Evolutionary conservation across 1,139 yeast genomes (phyloP), one percentile per base, ranked within the genome.

Genomic region (Yarrowia galli): DNA sequence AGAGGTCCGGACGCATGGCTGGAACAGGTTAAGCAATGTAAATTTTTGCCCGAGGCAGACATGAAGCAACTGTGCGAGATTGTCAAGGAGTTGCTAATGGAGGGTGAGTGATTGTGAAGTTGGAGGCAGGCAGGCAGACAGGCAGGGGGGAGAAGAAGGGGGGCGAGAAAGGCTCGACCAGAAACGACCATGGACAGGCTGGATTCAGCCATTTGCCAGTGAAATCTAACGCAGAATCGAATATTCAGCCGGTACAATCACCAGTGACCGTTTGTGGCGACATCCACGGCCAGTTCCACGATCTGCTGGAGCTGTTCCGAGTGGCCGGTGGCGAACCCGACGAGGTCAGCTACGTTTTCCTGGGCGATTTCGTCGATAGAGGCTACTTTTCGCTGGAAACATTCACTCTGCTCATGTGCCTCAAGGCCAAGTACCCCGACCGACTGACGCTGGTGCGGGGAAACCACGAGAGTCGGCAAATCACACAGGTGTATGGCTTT

Each of bases 241-340:
- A 95, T 77, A 93, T 95, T 72, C 98, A 95, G 76, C 98, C 99
- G 0, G 98, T 95, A 16, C 92, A 89, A 77, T 87, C 96, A 43
- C 99, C 99, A 1, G 98, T 95, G n/a, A 92, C 98, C 1, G 98
- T 95, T 16, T 95, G 98, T 82, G 99, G 99, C 72, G 99, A 95
- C 79, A 96, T 95, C 72, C 99, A 95, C 79, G 99, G 99, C 9
- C 99, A 95, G 79, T 95, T 95, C 77, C 98, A 95, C 76, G 99
- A 95, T 78, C 82, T 95, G 70, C 82, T 95, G 76, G 98, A 95
- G 78, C 83, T 95, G 58, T 95, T 95, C 78, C 86, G 97, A 73
- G 91, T 93, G 58, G 89, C 96, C 36, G 99, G 99, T 36, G 98
- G 98, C 46, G 85, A 96, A 75, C 99, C 99, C 0, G 89, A 86